Evolutionary conservation across 139 green algal species (phyloP).

Genomic region (Coelastrella sp.): DNA sequence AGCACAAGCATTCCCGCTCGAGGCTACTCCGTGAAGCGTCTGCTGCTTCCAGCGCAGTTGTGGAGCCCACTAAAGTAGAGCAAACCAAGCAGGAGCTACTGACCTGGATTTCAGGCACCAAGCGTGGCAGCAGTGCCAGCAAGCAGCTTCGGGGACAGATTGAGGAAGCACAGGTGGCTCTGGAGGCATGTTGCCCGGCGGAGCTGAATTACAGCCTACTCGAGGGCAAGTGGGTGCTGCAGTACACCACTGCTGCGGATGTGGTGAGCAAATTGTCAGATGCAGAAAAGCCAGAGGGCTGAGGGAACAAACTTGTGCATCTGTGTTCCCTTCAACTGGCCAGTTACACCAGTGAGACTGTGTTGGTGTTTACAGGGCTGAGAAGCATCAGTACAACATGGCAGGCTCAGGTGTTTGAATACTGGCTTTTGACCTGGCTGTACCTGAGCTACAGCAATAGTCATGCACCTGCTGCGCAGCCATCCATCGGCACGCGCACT

Average conservation of each 20-base stretch:
- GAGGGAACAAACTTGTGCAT: background rate
- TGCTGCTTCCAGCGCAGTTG: background rate
- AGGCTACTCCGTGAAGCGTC: background rate
- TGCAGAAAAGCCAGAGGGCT: background rate
- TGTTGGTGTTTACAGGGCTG: no score
- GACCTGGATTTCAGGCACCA: conserved; percentile 32
- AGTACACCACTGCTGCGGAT: conserved; percentile 64
- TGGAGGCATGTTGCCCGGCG: conserved; percentile 46
- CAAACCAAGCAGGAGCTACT: conserved; percentile 29
- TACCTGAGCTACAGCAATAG: background rate
- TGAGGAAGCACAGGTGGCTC: conserved; percentile 48
- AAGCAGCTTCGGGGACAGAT: conserved; percentile 42
- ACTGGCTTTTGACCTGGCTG: no score
- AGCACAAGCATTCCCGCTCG: no score
- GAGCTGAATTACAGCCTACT: conserved; percentile 60
- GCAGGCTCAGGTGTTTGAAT: no score
- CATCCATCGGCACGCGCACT: no score
- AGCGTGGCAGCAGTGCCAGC: background rate
- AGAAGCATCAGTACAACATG: no score
- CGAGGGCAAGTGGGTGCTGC: conserved; percentile 63
- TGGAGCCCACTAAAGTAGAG: background rate
- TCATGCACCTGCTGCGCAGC: no score
- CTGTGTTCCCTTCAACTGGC: background rate
- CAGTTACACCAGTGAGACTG: background rate
- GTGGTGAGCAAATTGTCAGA: conserved; percentile 45